Conservation (phyloP, 352 stramenopile genomes). For the Phytophthora fragariae region DNA sequence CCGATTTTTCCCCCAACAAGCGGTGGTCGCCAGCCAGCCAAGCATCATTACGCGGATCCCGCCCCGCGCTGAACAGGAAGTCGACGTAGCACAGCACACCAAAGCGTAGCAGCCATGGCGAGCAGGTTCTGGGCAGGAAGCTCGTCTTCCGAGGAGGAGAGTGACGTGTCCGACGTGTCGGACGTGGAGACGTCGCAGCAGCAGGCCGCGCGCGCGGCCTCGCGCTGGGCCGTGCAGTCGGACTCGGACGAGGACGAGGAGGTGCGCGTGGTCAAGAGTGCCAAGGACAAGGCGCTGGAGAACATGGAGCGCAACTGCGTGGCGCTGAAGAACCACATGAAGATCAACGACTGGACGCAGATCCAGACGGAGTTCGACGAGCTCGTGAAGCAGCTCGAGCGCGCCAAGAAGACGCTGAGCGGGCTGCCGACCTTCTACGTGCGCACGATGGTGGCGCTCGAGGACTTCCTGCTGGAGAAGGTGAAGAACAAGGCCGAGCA, state of each 20-base stretch:
- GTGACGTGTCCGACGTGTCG: constrained; percentile 76
- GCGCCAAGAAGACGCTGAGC: constrained; percentile 86
- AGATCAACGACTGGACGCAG: constrained; percentile 96
- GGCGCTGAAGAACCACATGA: constrained; percentile 92
- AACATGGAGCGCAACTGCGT: constrained; percentile 73
- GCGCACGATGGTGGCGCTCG: constrained; percentile 92
- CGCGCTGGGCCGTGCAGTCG: constrained; percentile 83
- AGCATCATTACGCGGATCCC: constrained; percentile 32
- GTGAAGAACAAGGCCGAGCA: constrained; percentile 97
- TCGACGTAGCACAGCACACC: constrained; percentile 19
- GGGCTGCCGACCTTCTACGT: constrained; percentile 93
- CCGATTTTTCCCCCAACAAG: not conserved
- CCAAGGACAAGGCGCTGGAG: constrained; percentile 92
- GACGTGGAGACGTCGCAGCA: constrained; percentile 81
- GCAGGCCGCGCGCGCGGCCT: constrained; percentile 74
- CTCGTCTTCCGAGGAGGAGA: constrained; percentile 84
- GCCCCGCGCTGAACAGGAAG: constrained; percentile 12
- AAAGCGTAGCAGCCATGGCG: constrained; percentile 51
- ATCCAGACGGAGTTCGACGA: constrained; percentile 97
- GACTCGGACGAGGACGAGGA: constrained; percentile 89
- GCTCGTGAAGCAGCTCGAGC: constrained; percentile 93
- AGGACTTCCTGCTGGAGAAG: constrained; percentile 93
- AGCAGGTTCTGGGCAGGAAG: constrained; percentile 87
- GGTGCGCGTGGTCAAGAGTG: constrained; percentile 96
- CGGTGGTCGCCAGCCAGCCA: constrained; percentile 24